Percentiles rank a stretch among this genome's conserved stretches.
These are phyloP conservation scores for Dioszegia crocea DNA, from an alignment of 768 basidiomycete genomes.

Conservation along the genomic window DNA sequence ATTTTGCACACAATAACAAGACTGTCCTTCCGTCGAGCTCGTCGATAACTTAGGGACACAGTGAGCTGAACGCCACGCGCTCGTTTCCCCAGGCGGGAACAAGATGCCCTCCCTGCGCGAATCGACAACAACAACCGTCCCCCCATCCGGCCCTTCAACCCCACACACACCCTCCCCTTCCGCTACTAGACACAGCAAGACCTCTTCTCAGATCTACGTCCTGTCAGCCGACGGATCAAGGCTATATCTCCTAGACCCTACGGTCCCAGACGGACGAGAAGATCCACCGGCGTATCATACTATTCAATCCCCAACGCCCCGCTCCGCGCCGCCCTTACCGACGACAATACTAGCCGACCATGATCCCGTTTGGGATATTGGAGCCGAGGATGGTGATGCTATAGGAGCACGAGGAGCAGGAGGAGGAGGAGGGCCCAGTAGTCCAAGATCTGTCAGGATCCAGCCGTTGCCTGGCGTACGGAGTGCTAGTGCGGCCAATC, in stretches of 20 bases:
- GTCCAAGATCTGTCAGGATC: conserved; percentile 1
- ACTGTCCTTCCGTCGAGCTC: no score
- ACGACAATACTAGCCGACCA: no score
- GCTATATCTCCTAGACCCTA: conserved; percentile 40
- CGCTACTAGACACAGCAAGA: background rate
- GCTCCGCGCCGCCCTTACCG: no score
- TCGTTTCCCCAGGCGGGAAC: no score
- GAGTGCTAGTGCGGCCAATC: no score
- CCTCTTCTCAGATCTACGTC: conserved; percentile 37
- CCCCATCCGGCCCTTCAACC: background rate
- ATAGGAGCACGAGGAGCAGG: no score
- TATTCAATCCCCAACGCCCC: conserved; percentile 3
- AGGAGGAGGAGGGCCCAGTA: background rate
- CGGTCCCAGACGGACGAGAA: conserved; percentile 25
- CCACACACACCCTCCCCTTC: background rate
- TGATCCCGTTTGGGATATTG: background rate
- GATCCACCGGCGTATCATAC: conserved; percentile 43
- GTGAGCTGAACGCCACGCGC: no score
- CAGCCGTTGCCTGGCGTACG: background rate
- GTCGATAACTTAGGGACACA: no score
- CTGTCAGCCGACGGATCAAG: conserved; percentile 45
- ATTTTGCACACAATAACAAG: background rate
- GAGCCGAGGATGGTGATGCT: background rate
- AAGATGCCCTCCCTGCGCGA: no score
- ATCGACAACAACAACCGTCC: no score